Conservation (phyloP, 495 filamentous ascomycete species). For the Zalerion maritima region DNA sequence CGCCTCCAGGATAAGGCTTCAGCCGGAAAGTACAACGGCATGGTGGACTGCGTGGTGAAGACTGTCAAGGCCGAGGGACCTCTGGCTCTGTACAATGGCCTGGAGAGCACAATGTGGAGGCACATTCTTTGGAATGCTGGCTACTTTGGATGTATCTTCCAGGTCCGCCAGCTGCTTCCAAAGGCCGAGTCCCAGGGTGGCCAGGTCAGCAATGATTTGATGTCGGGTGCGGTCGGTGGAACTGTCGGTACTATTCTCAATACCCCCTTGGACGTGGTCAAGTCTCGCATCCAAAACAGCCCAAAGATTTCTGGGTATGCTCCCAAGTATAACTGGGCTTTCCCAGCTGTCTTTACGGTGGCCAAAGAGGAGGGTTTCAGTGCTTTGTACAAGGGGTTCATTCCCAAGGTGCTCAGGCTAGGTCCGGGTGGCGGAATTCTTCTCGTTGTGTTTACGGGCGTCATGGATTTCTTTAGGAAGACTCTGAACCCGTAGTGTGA, state of each 20-base stretch:
- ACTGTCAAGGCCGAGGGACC: constrained; percentile 72
- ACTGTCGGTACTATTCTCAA: constrained; percentile 89
- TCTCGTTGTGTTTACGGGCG: constrained; percentile 79
- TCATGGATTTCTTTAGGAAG: constrained; percentile 75
- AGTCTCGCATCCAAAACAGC: constrained; percentile 91
- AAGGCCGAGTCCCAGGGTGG: constrained; percentile 60
- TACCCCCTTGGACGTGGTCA: constrained; percentile 95
- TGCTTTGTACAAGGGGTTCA: constrained; percentile 93
- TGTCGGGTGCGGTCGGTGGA: constrained; percentile 76
- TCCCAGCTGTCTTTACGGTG: constrained; percentile 67
- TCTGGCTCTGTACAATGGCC: constrained; percentile 85
- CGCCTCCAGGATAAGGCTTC: constrained; percentile 88
- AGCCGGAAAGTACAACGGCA: constrained; percentile 86
- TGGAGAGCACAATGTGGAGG: constrained; percentile 92
- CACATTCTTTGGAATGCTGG: constrained; percentile 95
- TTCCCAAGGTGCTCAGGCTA: constrained; percentile 84
- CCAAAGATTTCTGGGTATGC: constrained; percentile 60
- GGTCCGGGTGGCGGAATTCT: constrained; percentile 82
- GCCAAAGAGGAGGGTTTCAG: constrained; percentile 85
- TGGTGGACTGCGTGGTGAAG: constrained; percentile 79
- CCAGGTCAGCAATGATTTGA: constrained; percentile 72
- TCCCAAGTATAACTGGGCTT: constrained; percentile 98
- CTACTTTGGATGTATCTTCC: constrained; percentile 97
- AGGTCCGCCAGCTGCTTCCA: constrained; percentile 74
- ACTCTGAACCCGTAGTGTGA: too few species aligned